These are phyloP conservation scores for Lactarius sanguifluus DNA, from an alignment of 768 basidiomycete species.

Conservation along the genomic window DNA sequence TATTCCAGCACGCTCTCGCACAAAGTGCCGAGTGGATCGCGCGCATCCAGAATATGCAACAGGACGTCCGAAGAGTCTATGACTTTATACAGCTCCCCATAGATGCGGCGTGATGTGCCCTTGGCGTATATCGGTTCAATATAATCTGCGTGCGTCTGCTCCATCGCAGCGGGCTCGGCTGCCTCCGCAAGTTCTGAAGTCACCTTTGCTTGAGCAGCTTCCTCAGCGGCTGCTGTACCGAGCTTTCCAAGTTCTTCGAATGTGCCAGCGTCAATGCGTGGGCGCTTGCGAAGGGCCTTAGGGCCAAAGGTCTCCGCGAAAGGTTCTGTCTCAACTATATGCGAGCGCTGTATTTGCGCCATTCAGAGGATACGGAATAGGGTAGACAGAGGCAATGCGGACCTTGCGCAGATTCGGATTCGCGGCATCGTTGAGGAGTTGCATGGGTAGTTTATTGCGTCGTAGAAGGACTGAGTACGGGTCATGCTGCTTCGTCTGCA, in stretches of 20 bases:
- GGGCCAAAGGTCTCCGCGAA: slow-evolving; percentile 94
- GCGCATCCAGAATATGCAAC: slow-evolving; percentile 91
- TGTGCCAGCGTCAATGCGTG: slow-evolving; percentile 81
- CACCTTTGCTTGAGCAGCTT: slow-evolving; percentile 47
- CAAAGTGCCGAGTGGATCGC: slow-evolving; percentile 93
- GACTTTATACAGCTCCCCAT: slow-evolving; percentile 98
- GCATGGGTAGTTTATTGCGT: slow-evolving; percentile 97
- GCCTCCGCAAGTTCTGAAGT: slow-evolving; percentile 49
- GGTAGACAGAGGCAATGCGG: slow-evolving; percentile 18
- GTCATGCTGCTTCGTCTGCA: slow-evolving; percentile 82
- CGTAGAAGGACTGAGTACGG: slow-evolving; percentile 94
- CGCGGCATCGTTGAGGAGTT: slow-evolving; percentile 84
- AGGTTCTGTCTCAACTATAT: slow-evolving; percentile 95
- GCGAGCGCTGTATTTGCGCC: slow-evolving; percentile 59
- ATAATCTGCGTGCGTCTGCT: slow-evolving; percentile 67
- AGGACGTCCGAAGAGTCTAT: slow-evolving; percentile 98
- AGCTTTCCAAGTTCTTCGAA: slow-evolving; percentile 86
- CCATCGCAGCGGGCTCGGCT: slow-evolving; percentile 43
- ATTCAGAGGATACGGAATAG: neutral
- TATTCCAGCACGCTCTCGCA: slow-evolving; percentile 94
- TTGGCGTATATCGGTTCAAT: slow-evolving; percentile 93
- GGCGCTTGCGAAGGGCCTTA: slow-evolving; percentile 91
- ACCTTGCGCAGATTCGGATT: slow-evolving; percentile 82
- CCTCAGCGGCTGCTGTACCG: slow-evolving; percentile 54
- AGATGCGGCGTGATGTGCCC: slow-evolving; percentile 93